These are phyloP conservation scores for Prunus mira DNA, from an alignment of 306 rosid genomes.

Conservation along the genomic window DNA sequence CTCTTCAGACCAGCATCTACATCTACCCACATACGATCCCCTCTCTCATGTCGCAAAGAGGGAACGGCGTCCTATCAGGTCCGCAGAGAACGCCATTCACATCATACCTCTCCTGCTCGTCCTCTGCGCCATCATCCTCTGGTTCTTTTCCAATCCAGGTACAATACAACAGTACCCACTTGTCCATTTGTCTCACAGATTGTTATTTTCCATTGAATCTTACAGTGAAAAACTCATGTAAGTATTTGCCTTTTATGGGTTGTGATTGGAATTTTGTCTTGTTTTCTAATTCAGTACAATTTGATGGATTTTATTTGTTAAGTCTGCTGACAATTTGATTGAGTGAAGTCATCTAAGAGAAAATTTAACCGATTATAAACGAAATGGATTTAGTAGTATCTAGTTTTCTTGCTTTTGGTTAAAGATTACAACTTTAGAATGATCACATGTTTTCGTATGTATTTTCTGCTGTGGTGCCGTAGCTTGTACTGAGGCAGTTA, in stretches of 20 bases:
- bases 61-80: slow-evolving; percentile 55
- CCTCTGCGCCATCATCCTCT: slow-evolving; percentile 78
- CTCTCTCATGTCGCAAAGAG: slow-evolving; percentile 60
- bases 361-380: background rate
- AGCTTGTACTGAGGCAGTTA: background rate
- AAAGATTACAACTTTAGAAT: background rate
- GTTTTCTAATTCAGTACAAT: background rate
- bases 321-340: background rate
- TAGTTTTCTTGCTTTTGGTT: background rate
- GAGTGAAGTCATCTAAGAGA: background rate
- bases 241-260: background rate
- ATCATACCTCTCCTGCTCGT: slow-evolving; percentile 70
- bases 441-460: background rate
- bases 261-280: background rate
- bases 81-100: slow-evolving; percentile 67
- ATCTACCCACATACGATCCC: slow-evolving; percentile 76
- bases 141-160: slow-evolving; percentile 76
- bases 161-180: background rate
- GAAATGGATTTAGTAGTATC: background rate
- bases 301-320: background rate
- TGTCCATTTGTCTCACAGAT: background rate
- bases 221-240: background rate
- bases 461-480: background rate
- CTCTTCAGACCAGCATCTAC: slow-evolving; percentile 29
- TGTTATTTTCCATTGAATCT: background rate